These are phyloP conservation scores for Microcyclosporella mali DNA, from an alignment of 2,329 filamentous ascomycete species.

Conservation along the genomic window DNA sequence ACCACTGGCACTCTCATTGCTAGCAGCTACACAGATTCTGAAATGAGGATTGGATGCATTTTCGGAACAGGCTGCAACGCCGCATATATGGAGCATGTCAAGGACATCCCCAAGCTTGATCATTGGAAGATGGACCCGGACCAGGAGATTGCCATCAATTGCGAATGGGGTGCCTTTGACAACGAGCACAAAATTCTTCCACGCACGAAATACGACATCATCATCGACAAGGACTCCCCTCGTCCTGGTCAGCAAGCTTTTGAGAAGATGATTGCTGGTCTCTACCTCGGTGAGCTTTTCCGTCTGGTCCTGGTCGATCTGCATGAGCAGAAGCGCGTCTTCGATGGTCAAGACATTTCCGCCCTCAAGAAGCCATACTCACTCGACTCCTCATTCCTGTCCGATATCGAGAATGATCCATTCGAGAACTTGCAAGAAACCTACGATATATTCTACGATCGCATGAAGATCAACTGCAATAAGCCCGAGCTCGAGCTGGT, in stretches of 20 bases:
- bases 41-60: slow-evolving; percentile 94
- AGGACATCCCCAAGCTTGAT: slow-evolving; percentile 86
- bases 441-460: slow-evolving; percentile 69
- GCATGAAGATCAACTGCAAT: slow-evolving; percentile 64
- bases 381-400: slow-evolving; percentile 88
- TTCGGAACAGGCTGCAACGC: slow-evolving; percentile 98
- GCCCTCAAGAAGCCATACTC: slow-evolving; percentile 80
- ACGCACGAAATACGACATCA: slow-evolving; percentile 58
- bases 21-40: slow-evolving; percentile 88
- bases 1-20: slow-evolving; percentile 96
- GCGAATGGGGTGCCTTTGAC: slow-evolving; percentile 95
- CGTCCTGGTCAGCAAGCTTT: slow-evolving; percentile 42
- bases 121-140: slow-evolving; percentile 75
- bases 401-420: slow-evolving; percentile 85
- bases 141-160: slow-evolving; percentile 86
- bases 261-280: slow-evolving; percentile 42
- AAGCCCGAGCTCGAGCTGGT: slow-evolving; percentile 81
- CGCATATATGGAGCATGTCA: slow-evolving; percentile 92
- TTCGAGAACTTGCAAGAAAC: slow-evolving; percentile 94
- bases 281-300: slow-evolving; percentile 43
- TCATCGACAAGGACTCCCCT: slow-evolving; percentile 40
- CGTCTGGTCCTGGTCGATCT: slow-evolving; percentile 40
- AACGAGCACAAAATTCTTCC: slow-evolving; percentile 87
- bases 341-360: slow-evolving; percentile 73
- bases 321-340: slow-evolving; percentile 68